phyloP scores from a whole-genome alignment of 139 green algal species.

The Chlorella sp. region DNA sequence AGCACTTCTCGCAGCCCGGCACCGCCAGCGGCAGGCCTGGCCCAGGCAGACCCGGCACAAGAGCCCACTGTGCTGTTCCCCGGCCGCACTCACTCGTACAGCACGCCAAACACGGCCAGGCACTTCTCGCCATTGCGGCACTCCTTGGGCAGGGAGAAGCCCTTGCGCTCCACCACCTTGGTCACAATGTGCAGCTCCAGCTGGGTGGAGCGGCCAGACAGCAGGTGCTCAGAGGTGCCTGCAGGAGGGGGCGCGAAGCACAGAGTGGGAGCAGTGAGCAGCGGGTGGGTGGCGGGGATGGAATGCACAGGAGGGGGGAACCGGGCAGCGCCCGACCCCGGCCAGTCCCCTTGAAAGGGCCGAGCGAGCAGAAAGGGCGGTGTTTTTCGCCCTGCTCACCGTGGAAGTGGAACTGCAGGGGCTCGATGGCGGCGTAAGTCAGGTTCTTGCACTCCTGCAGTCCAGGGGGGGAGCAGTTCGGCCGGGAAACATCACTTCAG shows the following conservation, averaged over 20 bases:
- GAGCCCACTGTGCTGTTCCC: too few species aligned
- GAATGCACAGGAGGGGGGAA: too few species aligned
- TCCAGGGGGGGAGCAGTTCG: too few species aligned
- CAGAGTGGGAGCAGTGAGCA: not conserved
- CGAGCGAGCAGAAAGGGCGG: too few species aligned
- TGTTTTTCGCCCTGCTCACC: not conserved
- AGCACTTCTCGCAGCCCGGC: too few species aligned
- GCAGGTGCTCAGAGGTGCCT: slow-evolving; percentile 17
- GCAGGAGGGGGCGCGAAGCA: not conserved
- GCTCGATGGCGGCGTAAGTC: not conserved
- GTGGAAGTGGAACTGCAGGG: slow-evolving; percentile 52
- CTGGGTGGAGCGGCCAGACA: slow-evolving; percentile 4
- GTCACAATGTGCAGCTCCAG: slow-evolving; percentile 47
- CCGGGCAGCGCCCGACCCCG: too few species aligned
- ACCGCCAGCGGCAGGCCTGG: too few species aligned
- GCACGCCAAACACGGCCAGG: slow-evolving; percentile 19
- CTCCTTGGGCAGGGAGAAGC: slow-evolving; percentile 22
- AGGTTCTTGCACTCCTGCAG: too few species aligned
- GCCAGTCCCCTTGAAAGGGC: too few species aligned
- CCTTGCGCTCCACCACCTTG: not conserved
- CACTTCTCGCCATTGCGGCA: slow-evolving; percentile 22
- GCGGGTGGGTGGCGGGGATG: not conserved
- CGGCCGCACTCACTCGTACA: slow-evolving; percentile 4
- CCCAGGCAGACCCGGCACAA: too few species aligned
- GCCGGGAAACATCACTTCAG: too few species aligned